Conservation (phyloP, 2,329 filamentous ascomycete species). For the Verticillium nonalfalfae region DNA sequence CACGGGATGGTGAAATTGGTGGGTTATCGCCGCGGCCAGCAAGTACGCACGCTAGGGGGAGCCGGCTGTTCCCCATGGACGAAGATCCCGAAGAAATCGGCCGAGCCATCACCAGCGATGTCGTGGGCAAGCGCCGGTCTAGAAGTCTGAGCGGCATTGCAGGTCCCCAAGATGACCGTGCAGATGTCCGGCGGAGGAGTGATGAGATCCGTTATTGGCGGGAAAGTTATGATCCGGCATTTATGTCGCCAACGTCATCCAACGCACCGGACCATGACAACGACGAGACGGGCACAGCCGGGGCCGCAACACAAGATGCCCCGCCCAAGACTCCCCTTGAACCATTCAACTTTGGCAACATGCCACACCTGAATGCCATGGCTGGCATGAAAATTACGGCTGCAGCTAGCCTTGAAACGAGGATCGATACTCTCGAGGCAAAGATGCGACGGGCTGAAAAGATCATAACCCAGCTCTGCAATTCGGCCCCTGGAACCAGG, state of each 20-base stretch:
- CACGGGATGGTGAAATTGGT: constrained; percentile 34
- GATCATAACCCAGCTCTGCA: constrained; percentile 42
- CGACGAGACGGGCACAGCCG: constrained; percentile 19
- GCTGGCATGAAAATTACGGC: constrained; percentile 53
- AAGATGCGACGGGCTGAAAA: constrained; percentile 47
- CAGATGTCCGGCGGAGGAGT: constrained; percentile 41
- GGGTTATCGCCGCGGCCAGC: constrained; percentile 56
- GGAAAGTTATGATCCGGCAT: constrained; percentile 48
- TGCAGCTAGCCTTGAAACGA: constrained; percentile 45
- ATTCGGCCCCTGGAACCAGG: constrained; percentile 34
- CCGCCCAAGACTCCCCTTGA: constrained; percentile 33
- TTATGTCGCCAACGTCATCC: constrained; percentile 46
- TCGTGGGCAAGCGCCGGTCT: constrained; percentile 45
- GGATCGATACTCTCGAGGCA: constrained; percentile 44
- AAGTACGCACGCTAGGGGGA: constrained; percentile 49
- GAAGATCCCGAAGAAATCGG: constrained; percentile 51
- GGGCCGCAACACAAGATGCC: constrained; percentile 12
- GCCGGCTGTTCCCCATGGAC: constrained; percentile 24
- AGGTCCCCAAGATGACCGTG: constrained; percentile 4
- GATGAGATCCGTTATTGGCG: constrained; percentile 61
- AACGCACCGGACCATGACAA: constrained; percentile 28
- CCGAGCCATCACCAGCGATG: constrained; percentile 54
- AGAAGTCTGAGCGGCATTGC: constrained; percentile 50
- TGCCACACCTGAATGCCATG: constrained; percentile 37
- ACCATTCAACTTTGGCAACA: constrained; percentile 48